A percentile compares a stretch with the other conserved stretches of the same genome.
These are phyloP conservation scores for Podaxis sp. DNA, from an alignment of 768 basidiomycete genomes.

Conservation along the genomic window DNA sequence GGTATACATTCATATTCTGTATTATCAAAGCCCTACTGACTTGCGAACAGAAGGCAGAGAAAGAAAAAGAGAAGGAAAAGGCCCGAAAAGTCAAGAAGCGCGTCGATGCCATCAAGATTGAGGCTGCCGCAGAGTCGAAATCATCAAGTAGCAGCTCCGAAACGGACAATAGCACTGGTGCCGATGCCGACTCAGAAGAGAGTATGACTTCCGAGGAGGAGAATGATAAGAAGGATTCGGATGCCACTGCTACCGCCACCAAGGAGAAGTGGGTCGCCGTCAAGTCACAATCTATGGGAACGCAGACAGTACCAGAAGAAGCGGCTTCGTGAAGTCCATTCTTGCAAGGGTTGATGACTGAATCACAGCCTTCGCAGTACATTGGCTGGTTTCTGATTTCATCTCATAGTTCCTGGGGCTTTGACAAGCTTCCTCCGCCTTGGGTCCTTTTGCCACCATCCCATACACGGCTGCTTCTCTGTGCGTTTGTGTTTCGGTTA, in stretches of 20 bases:
- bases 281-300: conserved; percentile 39
- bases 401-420: background rate
- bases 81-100: conserved; percentile 22
- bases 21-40: conserved; percentile 14
- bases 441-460: background rate
- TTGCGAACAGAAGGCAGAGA: conserved; percentile 47
- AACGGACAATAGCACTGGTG: conserved; percentile 54
- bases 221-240: conserved; percentile 36
- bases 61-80: conserved; percentile 23
- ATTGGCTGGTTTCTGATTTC: background rate
- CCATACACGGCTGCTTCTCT: background rate
- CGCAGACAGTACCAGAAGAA: conserved; percentile 6
- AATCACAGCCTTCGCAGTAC: background rate
- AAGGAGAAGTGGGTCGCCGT: conserved; percentile 80
- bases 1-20: conserved; percentile 26
- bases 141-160: conserved; percentile 46
- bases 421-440: background rate
- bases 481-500: conserved; percentile 8
- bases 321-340: background rate
- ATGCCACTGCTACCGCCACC: conserved; percentile 25
- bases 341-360: background rate
- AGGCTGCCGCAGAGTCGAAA: conserved; percentile 25
- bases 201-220: conserved; percentile 77
- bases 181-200: conserved; percentile 73
- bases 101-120: conserved; percentile 44